Evolutionary conservation across 768 basidiomycete genomes (phyloP).

Genomic region (Mycena olivaceomarginata): DNA sequence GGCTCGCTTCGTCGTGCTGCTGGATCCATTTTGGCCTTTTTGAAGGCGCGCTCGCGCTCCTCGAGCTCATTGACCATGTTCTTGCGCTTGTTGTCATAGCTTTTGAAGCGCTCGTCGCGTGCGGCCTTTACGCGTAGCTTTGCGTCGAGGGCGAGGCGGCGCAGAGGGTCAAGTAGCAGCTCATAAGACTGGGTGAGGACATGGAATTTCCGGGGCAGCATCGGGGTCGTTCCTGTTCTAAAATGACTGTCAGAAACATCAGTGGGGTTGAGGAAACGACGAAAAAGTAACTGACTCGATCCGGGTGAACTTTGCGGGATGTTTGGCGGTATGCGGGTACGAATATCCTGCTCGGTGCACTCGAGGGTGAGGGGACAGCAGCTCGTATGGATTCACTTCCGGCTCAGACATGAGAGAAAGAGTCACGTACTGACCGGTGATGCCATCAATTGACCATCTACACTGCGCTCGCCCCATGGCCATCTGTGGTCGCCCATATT

Average conservation of each 20-base stretch:
- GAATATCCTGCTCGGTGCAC: constrained; percentile 86
- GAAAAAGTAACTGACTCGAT: constrained; percentile 73
- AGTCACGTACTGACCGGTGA: background rate
- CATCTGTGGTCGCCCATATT: constrained; percentile 93
- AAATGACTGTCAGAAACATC: constrained; percentile 42
- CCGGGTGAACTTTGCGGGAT: constrained; percentile 92
- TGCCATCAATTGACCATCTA: background rate
- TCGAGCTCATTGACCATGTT: constrained; percentile 86
- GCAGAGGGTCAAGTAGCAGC: constrained; percentile 86
- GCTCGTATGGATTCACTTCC: constrained; percentile 84
- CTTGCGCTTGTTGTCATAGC: constrained; percentile 85
- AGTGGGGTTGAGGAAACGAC: constrained; percentile 32
- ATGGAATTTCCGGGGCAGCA: constrained; percentile 87
- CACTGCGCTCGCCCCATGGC: constrained; percentile 58
- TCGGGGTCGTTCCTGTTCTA: constrained; percentile 89
- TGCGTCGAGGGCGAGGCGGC: constrained; percentile 87
- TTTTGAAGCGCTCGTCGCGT: constrained; percentile 79
- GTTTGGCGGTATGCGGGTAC: constrained; percentile 85
- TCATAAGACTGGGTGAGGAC: constrained; percentile 90
- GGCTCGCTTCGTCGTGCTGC: constrained; percentile 71
- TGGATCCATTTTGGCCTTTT: constrained; percentile 82
- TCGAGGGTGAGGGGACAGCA: constrained; percentile 76
- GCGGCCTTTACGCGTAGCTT: constrained; percentile 84
- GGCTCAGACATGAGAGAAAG: constrained; percentile 59
- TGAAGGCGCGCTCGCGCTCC: constrained; percentile 84